Base-by-base conservation (phyloP, 208 protist species). In the Naegleria gruberi region DNA sequence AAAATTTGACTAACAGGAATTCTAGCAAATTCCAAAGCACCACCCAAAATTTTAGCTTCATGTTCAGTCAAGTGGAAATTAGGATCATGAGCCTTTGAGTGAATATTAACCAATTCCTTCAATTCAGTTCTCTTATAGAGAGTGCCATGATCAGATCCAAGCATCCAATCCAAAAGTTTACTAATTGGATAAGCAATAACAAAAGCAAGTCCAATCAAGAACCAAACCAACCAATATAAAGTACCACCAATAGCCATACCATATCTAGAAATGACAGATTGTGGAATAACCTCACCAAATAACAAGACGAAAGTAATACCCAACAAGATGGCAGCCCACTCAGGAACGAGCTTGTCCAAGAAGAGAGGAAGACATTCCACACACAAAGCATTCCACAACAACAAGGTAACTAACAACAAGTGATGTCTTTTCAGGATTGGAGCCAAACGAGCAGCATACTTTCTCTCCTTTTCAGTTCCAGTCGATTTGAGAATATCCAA, bases 271-370 rank as follows among this genome's bases (percentile, higher is more conserved):
- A 97, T 98, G 10, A 96, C 65, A n/a, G 96, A 92, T 81, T 98
- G 95, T 34, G 97, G 97, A 8, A 98, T 92, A 41, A 98, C 95
- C 92, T 98, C 96, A 12, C 96, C 96, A 47, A 97, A 92, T 85
- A 98, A 93, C 26, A 98, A 91, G 26, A 97, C 94, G 10, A 92
- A 93, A 7, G 95, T 95, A 90, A 97, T 94, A 73, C 95, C 97
- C 6, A 97, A 87, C 43, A 97, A 93, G 37, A 97, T 93, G 4
- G 95, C 94, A 8, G 92, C 93, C 34, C 95, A 81, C 74, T 93
- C 92, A 89, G 94, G 93, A 87, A 97, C 93, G 37, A 97, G 88
- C 47, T 45, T 30, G 73, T 96, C 95, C 42, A 97, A 91, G n/a
- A 96, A 41, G 84, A 97, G 93, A 42, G 95, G 96, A 55, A 97